Conservation (phyloP, 495 filamentous ascomycete genomes). For the Aspergillus saccharolyticus region DNA sequence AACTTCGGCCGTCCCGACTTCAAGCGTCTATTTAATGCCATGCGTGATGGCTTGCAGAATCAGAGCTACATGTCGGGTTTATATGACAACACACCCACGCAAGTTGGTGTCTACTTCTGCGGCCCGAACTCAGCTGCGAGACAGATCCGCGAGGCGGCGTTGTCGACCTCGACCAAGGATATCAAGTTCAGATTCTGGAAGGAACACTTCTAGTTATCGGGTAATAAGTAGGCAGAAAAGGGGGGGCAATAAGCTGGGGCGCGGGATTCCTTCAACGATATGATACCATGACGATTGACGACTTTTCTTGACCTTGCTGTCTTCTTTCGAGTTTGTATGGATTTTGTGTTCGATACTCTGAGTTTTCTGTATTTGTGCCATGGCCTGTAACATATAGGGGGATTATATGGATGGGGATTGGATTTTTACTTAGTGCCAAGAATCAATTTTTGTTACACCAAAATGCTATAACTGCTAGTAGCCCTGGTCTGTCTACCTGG, state of each 20-base stretch:
- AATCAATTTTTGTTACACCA: no score
- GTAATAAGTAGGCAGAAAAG: background rate
- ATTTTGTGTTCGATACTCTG: conserved; percentile 3
- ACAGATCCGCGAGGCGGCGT: conserved; percentile 78
- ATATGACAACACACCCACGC: conserved; percentile 62
- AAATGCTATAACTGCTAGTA: no score
- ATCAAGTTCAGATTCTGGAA: conserved; percentile 99
- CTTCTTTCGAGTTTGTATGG: no score
- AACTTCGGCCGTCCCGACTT: conserved; percentile 98
- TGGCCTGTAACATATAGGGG: conserved; percentile 13
- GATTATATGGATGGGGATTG: background rate
- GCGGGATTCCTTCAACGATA: background rate
- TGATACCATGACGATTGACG: conserved; percentile 14
- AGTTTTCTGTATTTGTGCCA: conserved; percentile 15
- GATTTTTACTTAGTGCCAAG: background rate
- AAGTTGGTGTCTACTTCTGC: conserved; percentile 98
- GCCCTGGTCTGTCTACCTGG: no score
- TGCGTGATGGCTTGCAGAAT: conserved; percentile 83
- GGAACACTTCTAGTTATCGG: conserved; percentile 64
- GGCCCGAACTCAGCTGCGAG: conserved; percentile 76
- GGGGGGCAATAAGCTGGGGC: background rate
- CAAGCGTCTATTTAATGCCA: conserved; percentile 68
- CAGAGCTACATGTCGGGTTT: conserved; percentile 79
- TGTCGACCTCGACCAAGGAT: conserved; percentile 61
- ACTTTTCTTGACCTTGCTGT: conserved; percentile 5